Evolutionary conservation across 163 green algal species (phyloP), one percentile per base, ranked within the genome.

Genomic region (Volvox carteri): DNA sequence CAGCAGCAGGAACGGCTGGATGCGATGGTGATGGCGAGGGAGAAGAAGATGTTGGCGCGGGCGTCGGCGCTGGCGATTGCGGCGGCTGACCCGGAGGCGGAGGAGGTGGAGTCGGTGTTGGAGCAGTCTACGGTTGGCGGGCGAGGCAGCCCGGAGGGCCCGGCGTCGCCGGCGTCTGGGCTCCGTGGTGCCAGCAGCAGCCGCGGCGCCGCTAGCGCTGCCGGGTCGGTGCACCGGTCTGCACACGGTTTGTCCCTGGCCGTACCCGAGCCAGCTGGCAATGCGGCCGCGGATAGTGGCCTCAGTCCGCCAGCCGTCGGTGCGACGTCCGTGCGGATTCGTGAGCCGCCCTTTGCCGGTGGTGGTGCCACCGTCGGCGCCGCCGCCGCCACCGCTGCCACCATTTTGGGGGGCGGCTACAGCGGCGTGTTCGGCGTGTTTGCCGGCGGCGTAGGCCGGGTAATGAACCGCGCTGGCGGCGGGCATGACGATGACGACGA

Each of bases 1-100:
- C 28, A 50, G 48, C 67, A 88, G 83, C 83, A 88, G 37, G n/a
- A 74, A 35, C 83, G 75, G 35, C 83, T 88, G 68, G 48, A 73
- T 14, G 23, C n/a, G 37, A 50, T 78, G 70, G 39, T 78, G 73
- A 44, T 8, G 18, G 28, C 23, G 44, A 42, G 39, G 37, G 37
- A 33, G 56, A 46, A 41, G 70, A 23, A 48, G 39, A 21, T 25
- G 70, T 9, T 78, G 11, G 19, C 33, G 39, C 18, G 70, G 19
- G 16, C 35, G n/a, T 8, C 25, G 67, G 5, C n/a, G 37, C 11
- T 4, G 1, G 35, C 37, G 39, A 41, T 41, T 44, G 35, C 33
- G 1, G 35, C 37, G 39, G 70, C 70, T 44, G 54, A 65, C 54
- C 54, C 28, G 19, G 54, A 75, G 1, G 65, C n/a, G n/a, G 56